Conservation (phyloP, 345 rosid species). For the Anacardium occidentale region DNA sequence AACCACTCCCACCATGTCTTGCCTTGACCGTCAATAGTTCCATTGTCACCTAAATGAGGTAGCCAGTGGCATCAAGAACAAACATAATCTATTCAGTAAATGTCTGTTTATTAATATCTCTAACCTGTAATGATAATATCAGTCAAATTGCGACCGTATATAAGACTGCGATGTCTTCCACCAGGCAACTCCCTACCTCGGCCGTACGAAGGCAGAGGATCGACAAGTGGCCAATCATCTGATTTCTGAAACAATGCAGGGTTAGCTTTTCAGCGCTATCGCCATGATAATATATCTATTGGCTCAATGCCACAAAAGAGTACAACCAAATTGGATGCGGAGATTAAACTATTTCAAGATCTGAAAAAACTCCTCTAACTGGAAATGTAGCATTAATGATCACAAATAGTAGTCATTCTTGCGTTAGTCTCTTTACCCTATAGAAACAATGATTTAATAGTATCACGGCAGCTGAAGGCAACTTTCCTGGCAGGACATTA, state of each 20-base stretch:
- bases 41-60: conserved; percentile 71
- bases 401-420: conserved; percentile 11
- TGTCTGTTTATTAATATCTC: conserved; percentile 19
- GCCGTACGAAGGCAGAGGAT: conserved; percentile 95
- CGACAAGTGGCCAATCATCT: conserved; percentile 89
- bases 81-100: conserved; percentile 8
- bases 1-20: conserved; percentile 90
- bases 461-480: conserved; percentile 1
- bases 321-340: conserved; percentile 8
- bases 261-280: conserved; percentile 12
- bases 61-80: conserved; percentile 18
- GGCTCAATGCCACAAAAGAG: conserved; percentile 9
- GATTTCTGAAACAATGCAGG: conserved; percentile 49
- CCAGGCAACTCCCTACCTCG: conserved; percentile 94
- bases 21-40: conserved; percentile 97
- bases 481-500: neutral
- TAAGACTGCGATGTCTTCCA: conserved; percentile 83
- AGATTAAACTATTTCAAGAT: conserved; percentile 8
- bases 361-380: neutral
- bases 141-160: conserved; percentile 81
- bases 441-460: conserved; percentile 13
- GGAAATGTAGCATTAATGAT: conserved; percentile 15
- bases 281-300: conserved; percentile 9
- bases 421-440: conserved; percentile 15
- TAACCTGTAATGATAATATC: conserved; percentile 93